Base-by-base conservation (phyloP, 2,329 filamentous ascomycete genomes). In the Aspergillus piperis region DNA sequence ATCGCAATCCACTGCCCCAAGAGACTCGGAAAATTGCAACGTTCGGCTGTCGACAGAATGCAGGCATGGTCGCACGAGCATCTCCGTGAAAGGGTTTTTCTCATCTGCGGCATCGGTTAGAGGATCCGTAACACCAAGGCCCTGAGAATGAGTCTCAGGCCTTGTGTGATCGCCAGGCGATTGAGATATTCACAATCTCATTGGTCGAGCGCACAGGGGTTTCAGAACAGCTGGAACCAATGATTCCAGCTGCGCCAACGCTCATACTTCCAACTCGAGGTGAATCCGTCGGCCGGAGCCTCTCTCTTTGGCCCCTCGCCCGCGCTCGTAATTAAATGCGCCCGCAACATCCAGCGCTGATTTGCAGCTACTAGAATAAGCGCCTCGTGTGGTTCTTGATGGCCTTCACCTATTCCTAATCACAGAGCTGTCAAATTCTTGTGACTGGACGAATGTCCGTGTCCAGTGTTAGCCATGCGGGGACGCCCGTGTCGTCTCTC, bases 321-420 rank as follows among this genome's bases (percentile, higher is more conserved):
- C 60, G 58, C 63, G 57, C 58, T 61, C 67, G 54, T 63, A 53
- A 62, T 62, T 60, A 58, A 57, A 58, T 67, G 59, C 65, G 66
- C 62, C 54, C 58, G 64, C 64, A 62, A 65, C 66, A 48, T 25
- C 21, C 30, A 13, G 53, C 58, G 47, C 58, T 70, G 59, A 69
- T 70, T 71, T 66, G 66, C 56, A 55, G 30, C 23, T 27, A 23
- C 47, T 30, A 41, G 69, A 69, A 70, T 67, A 70, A 69, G 70
- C 68, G 68, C 68, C 66, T 56, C 48, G 51, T 60, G 53, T 57
- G 54, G 55, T 44, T 36, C 41, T 51, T 30, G 10, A 61, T 60
- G 53, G 59, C 44, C 51, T 55, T 62, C 57, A 36, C 42, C 36
- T 23, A 41, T 51, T 21, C 30, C 53, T 53, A 19, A 10, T 21